Percentiles rank a stretch among this genome's conserved stretches.
Conservation (phyloP, 2,329 filamentous ascomycete species). For the Botrytis paeoniae region DNA sequence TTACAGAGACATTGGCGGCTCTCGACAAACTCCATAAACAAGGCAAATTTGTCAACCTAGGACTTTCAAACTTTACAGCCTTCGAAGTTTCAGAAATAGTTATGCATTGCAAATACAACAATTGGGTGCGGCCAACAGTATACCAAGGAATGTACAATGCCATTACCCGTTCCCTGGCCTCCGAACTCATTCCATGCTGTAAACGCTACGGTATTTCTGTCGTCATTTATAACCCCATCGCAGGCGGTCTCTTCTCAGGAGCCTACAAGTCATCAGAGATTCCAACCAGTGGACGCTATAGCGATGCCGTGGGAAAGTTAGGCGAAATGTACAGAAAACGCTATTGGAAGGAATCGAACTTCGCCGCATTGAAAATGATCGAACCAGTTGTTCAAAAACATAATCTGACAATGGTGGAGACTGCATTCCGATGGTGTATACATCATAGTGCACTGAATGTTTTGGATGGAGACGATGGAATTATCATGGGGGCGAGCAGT, state of each 20-base stretch:
- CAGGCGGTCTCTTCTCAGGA: conserved; percentile 76
- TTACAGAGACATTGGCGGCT: conserved; percentile 74
- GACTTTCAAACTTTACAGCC: conserved; percentile 80
- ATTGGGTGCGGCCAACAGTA: conserved; percentile 67
- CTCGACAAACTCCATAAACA: conserved; percentile 77
- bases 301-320: conserved; percentile 44
- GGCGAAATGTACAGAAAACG: conserved; percentile 54
- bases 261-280: conserved; percentile 54
- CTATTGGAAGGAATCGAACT: conserved; percentile 62
- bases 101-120: conserved; percentile 72
- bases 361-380: conserved; percentile 57
- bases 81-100: conserved; percentile 86
- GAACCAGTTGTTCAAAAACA: conserved; percentile 59
- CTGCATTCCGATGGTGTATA: conserved; percentile 56
- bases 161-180: conserved; percentile 72
- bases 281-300: conserved; percentile 66
- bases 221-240: conserved; percentile 79
- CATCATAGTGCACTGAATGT: conserved; percentile 60
- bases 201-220: conserved; percentile 74
- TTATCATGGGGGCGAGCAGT: conserved; percentile 44
- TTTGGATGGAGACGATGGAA: conserved; percentile 41
- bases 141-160: conserved; percentile 88
- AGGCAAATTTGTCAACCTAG: conserved; percentile 79
- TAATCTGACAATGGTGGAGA: conserved; percentile 57
- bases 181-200: conserved; percentile 70